A percentile compares a stretch with the other conserved stretches of the same genome.
phyloP scores from a whole-genome alignment of 73 alveolate species.

The Paramecium octaurelia region DNA sequence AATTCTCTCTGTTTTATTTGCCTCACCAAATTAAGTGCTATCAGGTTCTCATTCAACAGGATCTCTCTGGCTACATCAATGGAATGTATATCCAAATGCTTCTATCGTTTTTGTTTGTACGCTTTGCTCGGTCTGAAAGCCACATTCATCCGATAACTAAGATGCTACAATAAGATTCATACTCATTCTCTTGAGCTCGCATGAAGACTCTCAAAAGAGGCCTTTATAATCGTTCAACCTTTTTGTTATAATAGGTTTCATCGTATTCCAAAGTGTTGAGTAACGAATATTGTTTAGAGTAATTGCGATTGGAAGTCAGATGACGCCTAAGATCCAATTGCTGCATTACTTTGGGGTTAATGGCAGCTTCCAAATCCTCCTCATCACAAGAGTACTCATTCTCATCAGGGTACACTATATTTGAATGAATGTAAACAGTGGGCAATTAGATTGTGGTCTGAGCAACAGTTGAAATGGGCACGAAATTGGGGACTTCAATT shows the following conservation, averaged over 20 bases:
- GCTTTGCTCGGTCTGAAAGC: slow-evolving; percentile 29
- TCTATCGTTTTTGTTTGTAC: slow-evolving; percentile 1
- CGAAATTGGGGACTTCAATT: background rate
- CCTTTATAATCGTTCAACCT: background rate
- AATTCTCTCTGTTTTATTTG: background rate
- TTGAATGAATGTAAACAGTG: background rate
- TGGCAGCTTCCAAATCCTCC: background rate
- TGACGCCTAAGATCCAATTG: slow-evolving; percentile 13
- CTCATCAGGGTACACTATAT: slow-evolving; percentile 44
- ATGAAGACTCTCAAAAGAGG: slow-evolving; percentile 40
- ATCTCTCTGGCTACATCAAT: background rate
- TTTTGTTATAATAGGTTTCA: background rate
- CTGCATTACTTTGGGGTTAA: background rate
- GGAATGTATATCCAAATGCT: background rate
- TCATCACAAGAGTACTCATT: slow-evolving; percentile 52
- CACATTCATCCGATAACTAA: slow-evolving; percentile 10
- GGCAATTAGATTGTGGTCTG: background rate
- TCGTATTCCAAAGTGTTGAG: background rate
- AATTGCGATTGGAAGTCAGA: background rate
- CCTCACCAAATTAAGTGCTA: background rate
- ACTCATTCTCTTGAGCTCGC: slow-evolving; percentile 47
- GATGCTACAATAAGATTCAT: background rate
- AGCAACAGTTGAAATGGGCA: background rate
- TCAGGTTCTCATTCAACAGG: background rate
- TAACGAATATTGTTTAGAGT: background rate